Conservation (phyloP, 305 asterid genomes). For the Fraxinus greggii region DNA sequence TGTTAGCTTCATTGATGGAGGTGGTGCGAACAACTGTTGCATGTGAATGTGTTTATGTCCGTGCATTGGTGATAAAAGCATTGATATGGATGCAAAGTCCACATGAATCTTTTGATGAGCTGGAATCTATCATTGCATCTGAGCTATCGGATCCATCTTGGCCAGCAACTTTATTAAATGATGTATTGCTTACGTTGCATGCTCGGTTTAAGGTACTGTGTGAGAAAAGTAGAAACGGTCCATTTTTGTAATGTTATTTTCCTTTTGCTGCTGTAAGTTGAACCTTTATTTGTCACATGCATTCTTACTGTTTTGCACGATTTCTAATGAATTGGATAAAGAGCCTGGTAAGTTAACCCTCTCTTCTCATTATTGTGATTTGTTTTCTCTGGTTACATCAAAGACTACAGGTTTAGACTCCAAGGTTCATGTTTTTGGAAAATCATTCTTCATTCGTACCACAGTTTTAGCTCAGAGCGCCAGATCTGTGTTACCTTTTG, state of each 20-base stretch:
- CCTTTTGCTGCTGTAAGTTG: background rate
- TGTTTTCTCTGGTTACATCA: background rate
- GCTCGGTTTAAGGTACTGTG: slow-evolving; percentile 94
- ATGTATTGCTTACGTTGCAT: slow-evolving; percentile 87
- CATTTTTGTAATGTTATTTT: background rate
- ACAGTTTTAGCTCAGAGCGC: background rate
- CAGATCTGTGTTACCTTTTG: background rate
- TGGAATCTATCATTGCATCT: slow-evolving; percentile 90
- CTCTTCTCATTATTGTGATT: background rate
- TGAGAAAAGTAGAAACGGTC: slow-evolving; percentile 9
- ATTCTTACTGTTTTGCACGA: background rate
- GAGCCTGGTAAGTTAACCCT: background rate
- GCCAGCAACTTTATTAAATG: slow-evolving; percentile 89
- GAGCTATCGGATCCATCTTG: slow-evolving; percentile 97
- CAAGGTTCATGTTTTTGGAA: no score
- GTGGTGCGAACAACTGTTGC: slow-evolving; percentile 98
- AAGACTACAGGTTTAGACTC: no score
- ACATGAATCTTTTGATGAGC: slow-evolving; percentile 87
- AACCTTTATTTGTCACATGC: background rate
- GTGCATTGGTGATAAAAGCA: slow-evolving; percentile 96
- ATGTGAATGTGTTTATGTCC: slow-evolving; percentile 98
- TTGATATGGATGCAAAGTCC: slow-evolving; percentile 99
- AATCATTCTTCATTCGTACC: no score
- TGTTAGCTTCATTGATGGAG: slow-evolving; percentile 95
- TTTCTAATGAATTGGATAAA: background rate